Conservation (phyloP, 305 asterid species). For the Solanum hybrid region DNA sequence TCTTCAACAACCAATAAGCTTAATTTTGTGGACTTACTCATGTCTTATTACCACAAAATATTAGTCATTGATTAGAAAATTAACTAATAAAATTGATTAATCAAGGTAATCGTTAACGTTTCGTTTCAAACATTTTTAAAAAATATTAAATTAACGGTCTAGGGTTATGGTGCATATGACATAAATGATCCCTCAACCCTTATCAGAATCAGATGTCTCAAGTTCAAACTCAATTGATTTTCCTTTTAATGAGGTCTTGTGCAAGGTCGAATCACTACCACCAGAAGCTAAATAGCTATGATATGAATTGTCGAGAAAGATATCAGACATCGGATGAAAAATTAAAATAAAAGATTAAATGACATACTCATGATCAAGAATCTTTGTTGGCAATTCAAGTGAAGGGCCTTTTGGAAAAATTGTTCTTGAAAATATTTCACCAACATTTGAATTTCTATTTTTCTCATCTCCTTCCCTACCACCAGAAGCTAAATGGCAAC, state of each 20-base stretch:
- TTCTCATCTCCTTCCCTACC: slow-evolving; percentile 42
- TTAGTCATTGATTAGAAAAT: slow-evolving; percentile 2
- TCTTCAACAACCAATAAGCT: slow-evolving; percentile 13
- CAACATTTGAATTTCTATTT: slow-evolving; percentile 36
- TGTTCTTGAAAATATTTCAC: slow-evolving; percentile 43
- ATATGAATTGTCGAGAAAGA: no score
- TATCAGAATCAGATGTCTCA: background rate
- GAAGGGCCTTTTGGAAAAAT: slow-evolving; percentile 37
- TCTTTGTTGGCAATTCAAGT: slow-evolving; percentile 38
- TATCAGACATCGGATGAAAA: background rate
- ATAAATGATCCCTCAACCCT: background rate
- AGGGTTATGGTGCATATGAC: background rate
- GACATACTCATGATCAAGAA: slow-evolving; percentile 52
- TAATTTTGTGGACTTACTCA: slow-evolving; percentile 2
- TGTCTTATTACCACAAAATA: slow-evolving; percentile 4
- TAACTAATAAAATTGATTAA: background rate
- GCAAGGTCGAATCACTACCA: background rate
- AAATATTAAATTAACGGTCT: background rate
- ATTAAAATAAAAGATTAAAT: background rate
- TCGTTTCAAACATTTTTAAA: slow-evolving; percentile 12
- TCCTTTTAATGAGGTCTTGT: background rate
- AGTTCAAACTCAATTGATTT: background rate
- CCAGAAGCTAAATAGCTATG: background rate
- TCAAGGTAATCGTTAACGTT: slow-evolving; percentile 16
- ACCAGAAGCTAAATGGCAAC: slow-evolving; percentile 60